Evolutionary conservation across 768 basidiomycete genomes (phyloP), one percentile per base, ranked within the genome.

Genomic region (Boletus sp.): DNA sequence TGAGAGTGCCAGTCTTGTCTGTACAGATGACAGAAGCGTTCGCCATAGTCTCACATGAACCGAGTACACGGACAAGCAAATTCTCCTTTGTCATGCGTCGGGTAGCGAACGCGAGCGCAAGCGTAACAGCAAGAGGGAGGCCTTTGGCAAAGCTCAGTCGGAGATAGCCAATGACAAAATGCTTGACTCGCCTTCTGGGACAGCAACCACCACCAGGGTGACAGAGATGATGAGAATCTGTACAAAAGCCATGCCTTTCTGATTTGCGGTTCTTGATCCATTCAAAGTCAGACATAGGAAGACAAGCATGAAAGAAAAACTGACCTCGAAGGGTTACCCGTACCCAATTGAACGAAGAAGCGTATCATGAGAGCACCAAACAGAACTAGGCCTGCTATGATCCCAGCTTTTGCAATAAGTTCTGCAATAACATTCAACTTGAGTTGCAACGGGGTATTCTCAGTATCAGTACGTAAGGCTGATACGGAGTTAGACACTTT

Each of bases 31-130:
- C 94, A 20, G 90, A 95, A 5, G 96, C 92, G 64, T 98, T 98
- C 20, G 92, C 96, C 96, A 98, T 98, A 0, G 94, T 98, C 76
- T 99, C 97, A 73, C 96, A 98, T 12, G 94, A 94, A 7, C 92
- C 92, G 35, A 99, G 84, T 5, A 98, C 92, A 53, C 96, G 94
- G 32, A 98, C 97, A 42, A 99, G 84, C 0, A 98, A 79, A 52
- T 97, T 97, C 73, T 94, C 90, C 67, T 87, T 83, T 9, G 95
- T 92, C 97, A 98, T 98, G n/a, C 96, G 88, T 66, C 91, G 94
- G 47, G 97, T 99, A 0, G 96, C 97, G 67, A 98, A 99, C 1
- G 97, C 92, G 33, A 99, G 78, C 0, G 97, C 97, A 47, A 99
- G 83, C 0, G 96, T 98, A 49, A 98, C 96, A 41, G 96, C 96